These are phyloP conservation scores for Kodamaea ohmeri DNA, from an alignment of 1,139 yeast genomes.

Conservation along the genomic window DNA sequence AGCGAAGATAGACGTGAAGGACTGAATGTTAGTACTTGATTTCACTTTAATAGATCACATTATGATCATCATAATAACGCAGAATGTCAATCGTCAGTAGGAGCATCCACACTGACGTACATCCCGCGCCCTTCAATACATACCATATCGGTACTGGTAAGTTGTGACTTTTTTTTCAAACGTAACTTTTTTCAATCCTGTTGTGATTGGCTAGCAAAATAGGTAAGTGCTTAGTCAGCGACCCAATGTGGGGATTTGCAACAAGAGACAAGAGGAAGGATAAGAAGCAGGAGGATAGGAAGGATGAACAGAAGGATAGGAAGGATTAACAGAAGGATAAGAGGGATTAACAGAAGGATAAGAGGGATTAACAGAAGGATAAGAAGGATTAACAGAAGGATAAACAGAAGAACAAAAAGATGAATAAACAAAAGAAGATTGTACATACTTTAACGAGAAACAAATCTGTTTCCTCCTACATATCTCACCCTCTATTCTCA, in stretches of 20 bases:
- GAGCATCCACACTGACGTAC: too few species aligned
- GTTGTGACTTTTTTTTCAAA: slow-evolving; percentile 2
- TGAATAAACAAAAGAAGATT: too few species aligned
- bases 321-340: not conserved
- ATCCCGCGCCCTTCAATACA: too few species aligned
- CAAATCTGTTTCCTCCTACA: too few species aligned
- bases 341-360: too few species aligned
- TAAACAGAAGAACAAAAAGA: too few species aligned
- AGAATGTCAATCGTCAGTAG: too few species aligned
- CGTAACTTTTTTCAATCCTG: slow-evolving; percentile 10
- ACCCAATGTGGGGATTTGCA: not conserved
- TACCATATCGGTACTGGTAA: slow-evolving; percentile 1
- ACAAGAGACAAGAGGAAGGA: not conserved
- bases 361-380: too few species aligned
- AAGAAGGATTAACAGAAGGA: too few species aligned
- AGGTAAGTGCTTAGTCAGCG: slow-evolving; percentile 3
- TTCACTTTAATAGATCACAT: too few species aligned
- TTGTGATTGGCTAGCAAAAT: slow-evolving; percentile 10
- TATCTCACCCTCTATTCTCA: not conserved
- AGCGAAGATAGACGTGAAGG: slow-evolving; percentile 43
- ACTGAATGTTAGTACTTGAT: slow-evolving; percentile 20
- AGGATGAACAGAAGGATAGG: not conserved
- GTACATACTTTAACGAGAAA: too few species aligned
- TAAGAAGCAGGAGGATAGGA: not conserved
- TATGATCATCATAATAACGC: too few species aligned